Conservation (phyloP, 176 grass and related monocot genomes). For the Dactylis glomerata region DNA sequence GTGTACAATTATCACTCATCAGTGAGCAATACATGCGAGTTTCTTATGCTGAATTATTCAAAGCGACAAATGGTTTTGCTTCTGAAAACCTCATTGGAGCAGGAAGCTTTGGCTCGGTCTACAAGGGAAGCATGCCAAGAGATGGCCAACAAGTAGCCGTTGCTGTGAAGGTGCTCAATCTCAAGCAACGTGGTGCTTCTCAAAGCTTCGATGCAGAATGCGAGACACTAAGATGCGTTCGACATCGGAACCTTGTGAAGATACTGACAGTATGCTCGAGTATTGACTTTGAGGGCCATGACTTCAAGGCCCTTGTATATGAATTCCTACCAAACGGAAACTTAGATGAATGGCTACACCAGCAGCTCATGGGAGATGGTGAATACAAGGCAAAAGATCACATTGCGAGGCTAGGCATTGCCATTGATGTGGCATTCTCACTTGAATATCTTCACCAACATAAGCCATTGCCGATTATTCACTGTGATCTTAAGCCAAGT, state of each 20-base stretch:
- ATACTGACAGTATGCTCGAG: conserved; percentile 7
- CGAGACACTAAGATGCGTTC: neutral
- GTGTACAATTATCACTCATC: neutral
- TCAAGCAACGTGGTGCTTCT: neutral
- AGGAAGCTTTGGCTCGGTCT: conserved; percentile 34
- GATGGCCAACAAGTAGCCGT: neutral
- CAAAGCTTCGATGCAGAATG: conserved; percentile 2
- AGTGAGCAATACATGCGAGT: neutral
- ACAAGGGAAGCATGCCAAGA: neutral
- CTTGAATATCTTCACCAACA: conserved; percentile 23
- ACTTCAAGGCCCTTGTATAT: conserved; percentile 11
- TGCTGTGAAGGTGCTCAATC: conserved; percentile 19
- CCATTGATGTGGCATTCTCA: neutral
- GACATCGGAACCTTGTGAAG: conserved; percentile 18
- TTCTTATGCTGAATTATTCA: conserved; percentile 25
- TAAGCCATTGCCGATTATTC: conserved; percentile 8
- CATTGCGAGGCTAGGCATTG: neutral
- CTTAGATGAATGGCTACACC: neutral
- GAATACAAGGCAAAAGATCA: neutral
- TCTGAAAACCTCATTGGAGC: conserved; percentile 7
- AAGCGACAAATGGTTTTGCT: conserved; percentile 23
- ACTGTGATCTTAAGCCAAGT: conserved; percentile 26
- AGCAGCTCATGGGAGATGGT: neutral
- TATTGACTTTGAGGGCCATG: neutral
- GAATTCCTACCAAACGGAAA: neutral